These are phyloP conservation scores for Erucastrum elatum DNA, from an alignment of 345 rosid species.

Conservation along the genomic window DNA sequence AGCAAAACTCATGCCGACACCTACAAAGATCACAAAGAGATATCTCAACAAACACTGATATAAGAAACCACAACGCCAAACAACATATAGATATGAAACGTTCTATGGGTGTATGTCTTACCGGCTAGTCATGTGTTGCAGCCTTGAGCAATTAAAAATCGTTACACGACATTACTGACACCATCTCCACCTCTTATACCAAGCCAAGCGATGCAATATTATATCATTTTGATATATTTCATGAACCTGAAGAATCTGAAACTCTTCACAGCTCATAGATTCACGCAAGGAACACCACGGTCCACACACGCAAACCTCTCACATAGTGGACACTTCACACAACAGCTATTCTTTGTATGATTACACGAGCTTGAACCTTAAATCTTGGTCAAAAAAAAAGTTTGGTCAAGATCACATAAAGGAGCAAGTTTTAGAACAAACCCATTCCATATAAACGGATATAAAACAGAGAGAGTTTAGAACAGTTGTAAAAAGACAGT, in stretches of 20 bases:
- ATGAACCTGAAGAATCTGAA: conserved; percentile 74
- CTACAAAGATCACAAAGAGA: conserved; percentile 37
- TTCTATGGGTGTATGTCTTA: conserved; percentile 32
- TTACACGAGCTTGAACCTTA: too few species aligned
- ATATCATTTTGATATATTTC: conserved; percentile 83
- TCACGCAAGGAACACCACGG: conserved; percentile 85
- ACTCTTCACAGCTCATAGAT: conserved; percentile 80
- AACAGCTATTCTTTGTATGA: too few species aligned
- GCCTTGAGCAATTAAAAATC: conserved; percentile 84
- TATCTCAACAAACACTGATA: neutral
- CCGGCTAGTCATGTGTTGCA: conserved; percentile 94
- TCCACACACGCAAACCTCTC: conserved; percentile 61
- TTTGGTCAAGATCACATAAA: too few species aligned
- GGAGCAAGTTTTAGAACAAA: too few species aligned
- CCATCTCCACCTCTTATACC: conserved; percentile 82
- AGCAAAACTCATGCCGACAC: conserved; percentile 95
- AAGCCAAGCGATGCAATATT: conserved; percentile 68
- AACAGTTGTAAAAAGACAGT: neutral
- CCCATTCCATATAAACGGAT: conserved; percentile 18
- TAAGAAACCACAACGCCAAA: neutral
- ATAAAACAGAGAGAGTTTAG: too few species aligned
- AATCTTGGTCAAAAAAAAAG: too few species aligned
- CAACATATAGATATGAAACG: neutral
- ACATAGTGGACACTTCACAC: too few species aligned
- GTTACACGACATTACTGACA: conserved; percentile 89